Conservation (phyloP, 345 rosid species). For the Limnanthes douglasii region DNA sequence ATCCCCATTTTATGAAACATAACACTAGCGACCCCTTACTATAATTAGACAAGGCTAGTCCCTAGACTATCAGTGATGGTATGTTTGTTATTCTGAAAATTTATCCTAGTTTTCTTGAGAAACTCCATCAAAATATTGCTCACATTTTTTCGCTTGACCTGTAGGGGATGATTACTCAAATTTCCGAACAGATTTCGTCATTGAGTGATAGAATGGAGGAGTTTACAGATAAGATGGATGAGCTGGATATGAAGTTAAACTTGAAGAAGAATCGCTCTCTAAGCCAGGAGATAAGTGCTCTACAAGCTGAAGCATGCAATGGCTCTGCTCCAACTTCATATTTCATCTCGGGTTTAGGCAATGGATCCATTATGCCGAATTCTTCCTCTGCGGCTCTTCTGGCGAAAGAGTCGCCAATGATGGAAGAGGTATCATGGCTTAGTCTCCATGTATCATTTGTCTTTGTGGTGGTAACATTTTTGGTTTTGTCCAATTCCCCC, state of each 20-base stretch:
- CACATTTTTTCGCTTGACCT: too few species aligned
- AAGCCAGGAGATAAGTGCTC: conserved; percentile 54
- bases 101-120: too few species aligned
- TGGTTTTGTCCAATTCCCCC: too few species aligned
- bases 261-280: conserved; percentile 29
- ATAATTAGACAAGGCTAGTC: too few species aligned
- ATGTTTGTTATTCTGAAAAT: too few species aligned
- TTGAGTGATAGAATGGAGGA: conserved; percentile 91
- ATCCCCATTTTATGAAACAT: too few species aligned
- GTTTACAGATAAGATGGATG: conserved; percentile 61
- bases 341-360: conserved; percentile 73
- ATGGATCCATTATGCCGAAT: conserved; percentile 56
- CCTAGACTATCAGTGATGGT: too few species aligned
- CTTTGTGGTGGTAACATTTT: background rate
- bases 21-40: too few species aligned
- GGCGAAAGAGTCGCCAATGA: conserved; percentile 55
- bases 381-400: conserved; percentile 69
- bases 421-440: conserved; percentile 58
- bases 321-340: conserved; percentile 80
- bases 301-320: conserved; percentile 49
- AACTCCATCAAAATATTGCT: too few species aligned
- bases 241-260: conserved; percentile 49
- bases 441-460: conserved; percentile 1
- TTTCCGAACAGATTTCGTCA: conserved; percentile 79
- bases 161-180: conserved; percentile 66